Base-by-base conservation (phyloP, 1,284 basidiomycete species). In the Moniliella sp. region DNA sequence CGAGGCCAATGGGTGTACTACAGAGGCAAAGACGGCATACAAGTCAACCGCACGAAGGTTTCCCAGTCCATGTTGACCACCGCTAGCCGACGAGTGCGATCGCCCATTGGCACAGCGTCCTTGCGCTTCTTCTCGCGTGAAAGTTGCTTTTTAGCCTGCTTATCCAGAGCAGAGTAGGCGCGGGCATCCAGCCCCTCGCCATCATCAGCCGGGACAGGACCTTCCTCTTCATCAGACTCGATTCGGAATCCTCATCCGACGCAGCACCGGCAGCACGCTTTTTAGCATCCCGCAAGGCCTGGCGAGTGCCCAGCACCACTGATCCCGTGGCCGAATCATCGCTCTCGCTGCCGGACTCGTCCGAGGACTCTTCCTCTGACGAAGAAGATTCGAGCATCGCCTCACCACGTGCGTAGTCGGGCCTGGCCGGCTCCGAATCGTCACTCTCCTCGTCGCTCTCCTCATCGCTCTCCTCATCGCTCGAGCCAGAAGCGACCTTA, bases 41-140 rank as follows among this genome's bases (percentile, higher is more conserved):
- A 99, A 66, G 61, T 97, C 86, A 19, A 67, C 67, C 1, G 88
- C 82, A 30, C 78, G 76, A 34, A 97, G 73, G 63, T 94, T 73
- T 97, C 91, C 91, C 91, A 99, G 64, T 99, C 91, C 38, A 97
- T 71, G 59, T 97, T 94, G 46, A 99, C 88, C 16, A 78, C 73
- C 0, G 88, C 91, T 4, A 94, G 64, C 9, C 88, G 70, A 28
- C 30, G 18, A 4, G 55, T 58, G 30, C 51, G 51, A 26, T 50
- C 50, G 15, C 50, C 53, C 7, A 44, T 40, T 4, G 40, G 41
- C 14, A 50, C 39, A 25, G 39, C 44, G 9, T 42, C 34, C 28
- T 42, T 32, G 30, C 27, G 34, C 14, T 40, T 36, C 27, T 66
- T 69, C 1, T 80, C 57, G 0, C 45, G 43, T 17, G 51, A 50